Base-by-base conservation (phyloP, 164 flowering plant genomes). In the Santalum album region DNA sequence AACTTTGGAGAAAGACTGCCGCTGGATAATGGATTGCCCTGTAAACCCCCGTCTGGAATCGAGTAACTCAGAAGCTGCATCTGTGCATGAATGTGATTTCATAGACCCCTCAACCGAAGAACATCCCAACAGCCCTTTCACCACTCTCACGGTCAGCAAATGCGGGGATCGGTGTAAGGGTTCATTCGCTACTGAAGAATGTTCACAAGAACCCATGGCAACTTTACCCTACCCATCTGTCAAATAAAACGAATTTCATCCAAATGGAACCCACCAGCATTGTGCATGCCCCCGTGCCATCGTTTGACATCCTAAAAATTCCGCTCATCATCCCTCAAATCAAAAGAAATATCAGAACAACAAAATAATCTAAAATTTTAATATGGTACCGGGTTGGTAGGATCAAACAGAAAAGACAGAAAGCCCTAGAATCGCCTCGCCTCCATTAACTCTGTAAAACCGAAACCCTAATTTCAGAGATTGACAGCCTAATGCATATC, bases 181-280 rank as follows among this genome's bases (percentile, higher is more conserved):
- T 22, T 65, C 68, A 3, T 62, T 12, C 16, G 14, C 14, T 0
- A 38, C 70, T 12, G 51, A 12, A 32, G 51, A 47, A 36, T 53
- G 46, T 35, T 54, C 72, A 32, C 51, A 66, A 45, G 63, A 67
- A 59, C 72, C 76, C 74, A 69, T 72, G 50, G 12, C 58, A 15
- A 22, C 12, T 17, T 27, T 50, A 9, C 34, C 34, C 34, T 29
- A 29, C 34, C 34, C 34, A 29, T 29, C 34, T 4, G 34, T 29
- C 6, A 29, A 3, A 29, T 3, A 9, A 29, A 19, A 24, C 57
- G 23, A 10, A 36, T 10, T 35, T 20, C 24, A 51, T 18, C 48
- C 23, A 54, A 58, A 21, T 39, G 1, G 3, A 34, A 34, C 2
- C 23, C 36, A n/a, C 1, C 18, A 22, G 15, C 7, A 34, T 51